Conservation (phyloP, 2,329 filamentous ascomycete species). For the Apiospora saccharicola region DNA sequence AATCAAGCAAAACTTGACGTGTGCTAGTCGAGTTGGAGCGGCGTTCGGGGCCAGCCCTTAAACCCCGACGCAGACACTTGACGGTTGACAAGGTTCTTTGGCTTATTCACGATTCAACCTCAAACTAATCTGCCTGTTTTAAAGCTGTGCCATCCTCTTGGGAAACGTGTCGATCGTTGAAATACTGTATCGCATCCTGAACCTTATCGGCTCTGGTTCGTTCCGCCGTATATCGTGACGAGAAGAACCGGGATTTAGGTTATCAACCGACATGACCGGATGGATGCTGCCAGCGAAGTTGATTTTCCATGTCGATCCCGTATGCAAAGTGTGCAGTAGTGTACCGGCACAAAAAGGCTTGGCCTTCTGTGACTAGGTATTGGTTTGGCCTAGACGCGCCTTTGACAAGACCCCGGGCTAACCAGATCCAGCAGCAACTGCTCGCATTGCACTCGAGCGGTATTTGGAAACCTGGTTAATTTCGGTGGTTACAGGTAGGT, state of each 20-base stretch:
- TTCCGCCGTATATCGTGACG: background rate
- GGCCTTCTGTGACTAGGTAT: background rate
- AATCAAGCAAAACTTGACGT: background rate
- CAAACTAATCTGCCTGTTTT: background rate
- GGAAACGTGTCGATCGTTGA: background rate
- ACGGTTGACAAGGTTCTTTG: background rate
- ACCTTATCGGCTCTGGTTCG: background rate
- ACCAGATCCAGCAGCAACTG: too few relatives aligned
- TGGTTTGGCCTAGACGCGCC: background rate
- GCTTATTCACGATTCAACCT: conserved; percentile 9
- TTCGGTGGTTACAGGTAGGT: too few relatives aligned
- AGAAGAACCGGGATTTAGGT: background rate
- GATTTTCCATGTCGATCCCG: background rate
- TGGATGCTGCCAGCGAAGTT: background rate
- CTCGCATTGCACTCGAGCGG: too few relatives aligned
- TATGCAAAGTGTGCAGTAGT: background rate
- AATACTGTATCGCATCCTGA: background rate
- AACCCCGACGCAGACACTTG: background rate
- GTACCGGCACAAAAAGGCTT: background rate
- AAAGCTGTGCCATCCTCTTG: conserved; percentile 6
- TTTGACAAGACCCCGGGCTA: too few relatives aligned
- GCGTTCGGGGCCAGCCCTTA: conserved; percentile 1
- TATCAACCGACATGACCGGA: background rate
- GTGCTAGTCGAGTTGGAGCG: background rate
- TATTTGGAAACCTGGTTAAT: too few relatives aligned